Conservation (phyloP, 345 rosid species). For the Cochlearia excelsa region DNA sequence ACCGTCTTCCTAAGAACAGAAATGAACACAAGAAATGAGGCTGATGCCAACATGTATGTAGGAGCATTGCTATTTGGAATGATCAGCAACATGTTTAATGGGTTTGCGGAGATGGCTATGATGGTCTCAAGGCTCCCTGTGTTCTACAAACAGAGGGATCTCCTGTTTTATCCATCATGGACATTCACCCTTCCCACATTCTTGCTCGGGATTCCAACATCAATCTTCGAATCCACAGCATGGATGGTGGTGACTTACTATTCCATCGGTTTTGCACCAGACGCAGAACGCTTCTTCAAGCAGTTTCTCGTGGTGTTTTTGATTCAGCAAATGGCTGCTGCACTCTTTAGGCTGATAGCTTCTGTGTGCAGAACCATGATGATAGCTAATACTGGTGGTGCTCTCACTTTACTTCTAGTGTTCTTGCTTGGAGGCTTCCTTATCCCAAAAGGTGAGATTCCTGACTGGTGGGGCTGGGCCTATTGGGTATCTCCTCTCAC, state of each 20-base stretch:
- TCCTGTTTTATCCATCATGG: slow-evolving; percentile 72
- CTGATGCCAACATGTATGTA: slow-evolving; percentile 32
- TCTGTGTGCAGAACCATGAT: slow-evolving; percentile 47
- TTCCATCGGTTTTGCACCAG: slow-evolving; percentile 66
- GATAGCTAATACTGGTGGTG: slow-evolving; percentile 45
- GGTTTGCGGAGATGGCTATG: slow-evolving; percentile 59
- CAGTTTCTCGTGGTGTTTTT: slow-evolving; percentile 48
- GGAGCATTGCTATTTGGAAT: slow-evolving; percentile 58
- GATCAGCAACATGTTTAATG: slow-evolving; percentile 51
- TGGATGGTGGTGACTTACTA: slow-evolving; percentile 72
- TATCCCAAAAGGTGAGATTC: slow-evolving; percentile 42
- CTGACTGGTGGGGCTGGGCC: slow-evolving; percentile 60
- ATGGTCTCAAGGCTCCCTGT: slow-evolving; percentile 62
- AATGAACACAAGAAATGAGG: slow-evolving; percentile 12
- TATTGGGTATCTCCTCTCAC: slow-evolving; percentile 64
- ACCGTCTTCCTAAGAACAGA: slow-evolving; percentile 55
- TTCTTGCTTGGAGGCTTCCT: slow-evolving; percentile 60
- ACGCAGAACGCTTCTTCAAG: slow-evolving; percentile 48
- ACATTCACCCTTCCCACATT: slow-evolving; percentile 57
- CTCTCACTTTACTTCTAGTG: slow-evolving; percentile 34
- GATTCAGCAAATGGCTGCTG: slow-evolving; percentile 44
- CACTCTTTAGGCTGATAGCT: slow-evolving; percentile 46
- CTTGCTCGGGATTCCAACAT: slow-evolving; percentile 47
- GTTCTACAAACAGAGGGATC: slow-evolving; percentile 68
- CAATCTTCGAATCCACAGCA: slow-evolving; percentile 42